Evolutionary conservation across 306 rosid species (phyloP).

Genomic region (Biancaea sappan): DNA sequence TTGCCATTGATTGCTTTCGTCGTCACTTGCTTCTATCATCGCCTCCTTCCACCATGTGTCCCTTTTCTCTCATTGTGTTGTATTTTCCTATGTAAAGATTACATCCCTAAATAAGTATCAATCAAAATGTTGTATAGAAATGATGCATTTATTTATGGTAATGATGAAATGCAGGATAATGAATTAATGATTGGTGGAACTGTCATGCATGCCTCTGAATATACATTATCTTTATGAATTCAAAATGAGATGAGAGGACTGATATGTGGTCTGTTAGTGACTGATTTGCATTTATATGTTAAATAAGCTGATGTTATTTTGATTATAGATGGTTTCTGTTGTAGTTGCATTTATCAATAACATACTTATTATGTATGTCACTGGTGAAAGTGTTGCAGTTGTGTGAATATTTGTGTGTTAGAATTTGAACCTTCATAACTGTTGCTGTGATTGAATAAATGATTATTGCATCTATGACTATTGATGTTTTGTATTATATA

Average conservation of each 20-base stretch:
- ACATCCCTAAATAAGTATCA: no score
- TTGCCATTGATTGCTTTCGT: no score
- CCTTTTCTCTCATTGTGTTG: no score
- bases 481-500: no score
- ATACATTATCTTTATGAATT: slow-evolving; percentile 17
- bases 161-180: slow-evolving; percentile 43
- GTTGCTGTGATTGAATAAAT: not conserved
- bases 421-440: slow-evolving; percentile 18
- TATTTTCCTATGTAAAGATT: no score
- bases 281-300: slow-evolving; percentile 33
- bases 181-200: not conserved
- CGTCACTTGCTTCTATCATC: no score
- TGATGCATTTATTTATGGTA: not conserved
- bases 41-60: no score
- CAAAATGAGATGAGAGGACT: slow-evolving; percentile 34
- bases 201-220: slow-evolving; percentile 19
- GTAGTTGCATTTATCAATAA: no score
- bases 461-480: not conserved
- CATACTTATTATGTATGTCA: slow-evolving; percentile 9
- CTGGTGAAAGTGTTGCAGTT: not conserved
- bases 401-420: slow-evolving; percentile 12
- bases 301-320: not conserved
- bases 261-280: slow-evolving; percentile 23
- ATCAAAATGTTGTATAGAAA: no score
- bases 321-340: slow-evolving; percentile 28